Evolutionary conservation across 1,284 basidiomycete genomes (phyloP).

Genomic region (Coriolopsis trogii): DNA sequence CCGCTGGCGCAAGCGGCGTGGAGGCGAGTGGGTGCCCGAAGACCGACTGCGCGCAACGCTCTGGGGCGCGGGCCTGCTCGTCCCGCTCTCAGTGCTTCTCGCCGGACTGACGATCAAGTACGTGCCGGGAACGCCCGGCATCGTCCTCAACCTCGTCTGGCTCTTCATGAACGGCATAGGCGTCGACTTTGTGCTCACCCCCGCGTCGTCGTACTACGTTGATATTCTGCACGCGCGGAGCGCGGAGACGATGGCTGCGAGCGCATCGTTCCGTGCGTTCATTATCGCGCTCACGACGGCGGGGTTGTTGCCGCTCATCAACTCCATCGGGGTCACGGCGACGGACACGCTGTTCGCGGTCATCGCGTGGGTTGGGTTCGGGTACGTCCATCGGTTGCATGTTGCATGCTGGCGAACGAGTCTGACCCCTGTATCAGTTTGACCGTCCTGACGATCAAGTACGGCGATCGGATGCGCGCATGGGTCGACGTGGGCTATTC

Average conservation of each 20-base stretch:
- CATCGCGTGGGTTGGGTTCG: conserved; percentile 46
- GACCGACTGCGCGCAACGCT: conserved; percentile 58
- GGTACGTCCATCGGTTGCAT: conserved; percentile 38
- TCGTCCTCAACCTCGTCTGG: conserved; percentile 44
- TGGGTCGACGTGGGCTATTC: conserved; percentile 49
- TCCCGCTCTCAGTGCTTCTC: conserved; percentile 43
- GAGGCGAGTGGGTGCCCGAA: conserved; percentile 57
- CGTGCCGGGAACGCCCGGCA: conserved; percentile 42
- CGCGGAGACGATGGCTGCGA: conserved; percentile 54
- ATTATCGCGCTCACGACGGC: conserved; percentile 43
- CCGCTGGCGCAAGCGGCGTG: conserved; percentile 48
- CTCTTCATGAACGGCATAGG: conserved; percentile 54
- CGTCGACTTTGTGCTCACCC: conserved; percentile 51
- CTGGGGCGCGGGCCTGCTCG: conserved; percentile 46
- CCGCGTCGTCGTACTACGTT: conserved; percentile 57
- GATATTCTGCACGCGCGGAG: conserved; percentile 55
- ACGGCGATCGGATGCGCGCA: conserved; percentile 49
- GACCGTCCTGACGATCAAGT: conserved; percentile 45
- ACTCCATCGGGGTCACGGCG: conserved; percentile 53
- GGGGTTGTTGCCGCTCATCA: conserved; percentile 52
- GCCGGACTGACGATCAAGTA: conserved; percentile 40
- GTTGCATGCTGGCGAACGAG: conserved; percentile 28
- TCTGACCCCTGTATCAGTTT: conserved; percentile 40
- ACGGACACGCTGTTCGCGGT: conserved; percentile 52
- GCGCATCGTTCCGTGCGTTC: conserved; percentile 43